A percentile compares a stretch with the other conserved stretches of the same genome.
Evolutionary conservation across 257 asterid species (phyloP).

Genomic region (Mitragyna speciosa): DNA sequence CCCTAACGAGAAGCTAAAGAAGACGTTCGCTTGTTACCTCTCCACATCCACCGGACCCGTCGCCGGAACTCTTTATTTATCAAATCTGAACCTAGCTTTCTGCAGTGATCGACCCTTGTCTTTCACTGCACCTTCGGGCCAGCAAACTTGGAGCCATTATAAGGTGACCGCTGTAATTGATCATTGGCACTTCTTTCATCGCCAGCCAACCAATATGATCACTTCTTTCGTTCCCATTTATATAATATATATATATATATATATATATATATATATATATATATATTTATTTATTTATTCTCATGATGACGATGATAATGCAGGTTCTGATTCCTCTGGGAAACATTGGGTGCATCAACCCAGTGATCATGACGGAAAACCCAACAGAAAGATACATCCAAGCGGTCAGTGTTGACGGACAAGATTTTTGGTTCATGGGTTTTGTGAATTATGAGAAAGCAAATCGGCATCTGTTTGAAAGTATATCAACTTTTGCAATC

Average conservation of each 20-base stretch:
- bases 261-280: too few relatives aligned
- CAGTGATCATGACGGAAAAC: not conserved
- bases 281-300: too few relatives aligned
- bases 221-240: too few relatives aligned
- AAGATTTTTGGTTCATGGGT: not conserved
- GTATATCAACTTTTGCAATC: not conserved
- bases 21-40: not conserved
- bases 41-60: not conserved
- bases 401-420: not conserved
- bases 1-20: not conserved
- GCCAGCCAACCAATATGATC: too few relatives aligned
- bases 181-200: too few relatives aligned
- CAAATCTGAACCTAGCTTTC: not conserved
- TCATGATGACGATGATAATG: not conserved
- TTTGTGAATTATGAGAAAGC: not conserved
- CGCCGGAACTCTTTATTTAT: not conserved
- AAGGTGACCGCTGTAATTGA: not conserved
- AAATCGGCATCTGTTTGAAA: not conserved
- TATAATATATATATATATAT: too few relatives aligned
- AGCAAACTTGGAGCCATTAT: not conserved
- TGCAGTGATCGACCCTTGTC: conserved; percentile 1
- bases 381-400: not conserved
- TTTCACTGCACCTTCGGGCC: not conserved
- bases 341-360: not conserved
- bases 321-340: not conserved